Base-by-base conservation (phyloP, 2,329 filamentous ascomycete species). In the Talaromyces sp. region DNA sequence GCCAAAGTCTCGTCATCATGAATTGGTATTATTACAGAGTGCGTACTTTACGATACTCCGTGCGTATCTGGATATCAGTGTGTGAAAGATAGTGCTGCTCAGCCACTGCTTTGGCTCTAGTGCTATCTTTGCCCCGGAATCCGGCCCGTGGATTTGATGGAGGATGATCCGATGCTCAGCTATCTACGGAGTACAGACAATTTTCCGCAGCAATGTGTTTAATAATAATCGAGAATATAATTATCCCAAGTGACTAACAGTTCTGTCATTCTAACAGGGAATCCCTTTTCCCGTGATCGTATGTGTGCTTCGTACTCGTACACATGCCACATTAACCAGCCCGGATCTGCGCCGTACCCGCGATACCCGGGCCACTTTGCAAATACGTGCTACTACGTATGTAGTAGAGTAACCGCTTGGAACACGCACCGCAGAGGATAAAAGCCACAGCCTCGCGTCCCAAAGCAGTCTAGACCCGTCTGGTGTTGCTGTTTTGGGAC, bases 301-400 rank as follows among this genome's bases (percentile, higher is more conserved):
- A 41, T 41, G 49, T 31, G 27, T 52, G n/a, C 49, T 50, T 31
- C 14, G 47, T n/a, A 31, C 47, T 50, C 24, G 47, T 50, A 31
- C 24, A 50, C 24, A 33, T 31, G 8, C 24, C 33, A n/a, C n/a
- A 22, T 19, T 3, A 10, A 45, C 5, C 19, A 19, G 10, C 19
- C 43, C 45, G 52, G 57, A 67, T 50, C 49, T 56, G 49, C 56
- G 52, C 62, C 27, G 35, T 60, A 65, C 52, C 63, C 66, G 66
- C 66, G 66, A 58, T 67, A 67, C 58, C 66, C 66, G 66, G 63
- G 57, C 16, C 27, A 33, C 4, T 24, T n/a, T 50, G 24, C 49
- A 52, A 52, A 19, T 50, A 50, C 43, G 22, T 22, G 22, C 22
- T 22, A 22, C 22, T 22, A 22, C 22, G 22, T 47, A n/a, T 16